Percentiles rank a stretch among this genome's conserved stretches.
Evolutionary conservation across 2,329 filamentous ascomycete genomes (phyloP).

Genomic region (Botrytis fragariae): DNA sequence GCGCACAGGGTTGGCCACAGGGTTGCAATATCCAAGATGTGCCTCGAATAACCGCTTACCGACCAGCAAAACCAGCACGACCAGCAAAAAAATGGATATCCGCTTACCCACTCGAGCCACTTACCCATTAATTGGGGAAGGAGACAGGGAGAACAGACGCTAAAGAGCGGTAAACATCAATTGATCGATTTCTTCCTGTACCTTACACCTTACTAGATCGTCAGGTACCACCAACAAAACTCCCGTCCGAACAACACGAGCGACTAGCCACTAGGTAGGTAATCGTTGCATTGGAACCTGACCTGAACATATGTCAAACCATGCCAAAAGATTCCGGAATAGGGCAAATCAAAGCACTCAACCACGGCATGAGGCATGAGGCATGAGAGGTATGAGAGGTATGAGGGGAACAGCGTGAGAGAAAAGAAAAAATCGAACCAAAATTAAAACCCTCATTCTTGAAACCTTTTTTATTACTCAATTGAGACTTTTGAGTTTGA

Average conservation of each 20-base stretch:
- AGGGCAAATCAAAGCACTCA: neutral
- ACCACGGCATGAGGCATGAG: constrained; percentile 1
- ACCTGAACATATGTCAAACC: neutral
- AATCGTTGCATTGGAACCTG: neutral
- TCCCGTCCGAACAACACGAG: constrained; percentile 7
- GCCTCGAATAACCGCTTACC: constrained; percentile 18
- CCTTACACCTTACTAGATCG: constrained; percentile 13
- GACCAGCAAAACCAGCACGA: neutral
- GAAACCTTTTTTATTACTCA: neutral
- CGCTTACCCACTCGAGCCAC: neutral
- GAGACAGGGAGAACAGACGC: neutral
- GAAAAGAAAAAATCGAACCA: neutral
- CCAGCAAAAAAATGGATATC: neutral
- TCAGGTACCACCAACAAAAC: constrained; percentile 16
- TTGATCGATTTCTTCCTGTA: neutral
- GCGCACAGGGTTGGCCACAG: neutral
- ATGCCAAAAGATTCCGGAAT: neutral
- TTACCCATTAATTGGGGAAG: neutral
- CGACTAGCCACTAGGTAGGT: neutral
- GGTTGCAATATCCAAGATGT: neutral
- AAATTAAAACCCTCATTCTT: constrained; percentile 4
- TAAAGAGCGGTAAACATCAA: constrained; percentile 15
- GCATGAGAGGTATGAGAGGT: neutral
- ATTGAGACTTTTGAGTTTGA: constrained; percentile 6
- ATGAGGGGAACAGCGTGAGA: neutral